Percentiles rank a stretch among this genome's conserved stretches.
Evolutionary conservation across 441 rosid genomes (phyloP).

Genomic region (Gossypium trilobum): DNA sequence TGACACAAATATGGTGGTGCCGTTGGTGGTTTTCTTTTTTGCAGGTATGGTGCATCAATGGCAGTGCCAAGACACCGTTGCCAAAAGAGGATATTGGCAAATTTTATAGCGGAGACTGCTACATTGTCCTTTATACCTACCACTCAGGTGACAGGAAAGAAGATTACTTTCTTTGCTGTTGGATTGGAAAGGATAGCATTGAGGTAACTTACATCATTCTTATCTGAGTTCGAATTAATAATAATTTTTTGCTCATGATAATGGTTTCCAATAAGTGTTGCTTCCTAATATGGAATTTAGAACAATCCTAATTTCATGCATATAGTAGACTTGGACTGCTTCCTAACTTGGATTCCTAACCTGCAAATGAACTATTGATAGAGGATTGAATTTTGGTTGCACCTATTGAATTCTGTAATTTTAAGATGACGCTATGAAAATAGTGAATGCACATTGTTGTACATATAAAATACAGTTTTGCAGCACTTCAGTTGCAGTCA

Average conservation of each 20-base stretch:
- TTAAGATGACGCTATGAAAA: neutral
- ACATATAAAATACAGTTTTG: neutral
- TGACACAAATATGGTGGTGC: slow-evolving; percentile 2
- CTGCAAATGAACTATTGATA: neutral
- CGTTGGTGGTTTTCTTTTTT: neutral
- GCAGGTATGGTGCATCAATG: slow-evolving; percentile 86
- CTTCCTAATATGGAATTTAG: neutral
- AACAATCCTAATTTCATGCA: neutral
- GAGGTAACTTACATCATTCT: slow-evolving; percentile 47
- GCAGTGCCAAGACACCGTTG: slow-evolving; percentile 71
- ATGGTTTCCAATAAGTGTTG: neutral
- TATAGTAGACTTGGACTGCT: neutral
- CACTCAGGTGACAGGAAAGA: slow-evolving; percentile 95
- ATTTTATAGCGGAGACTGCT: slow-evolving; percentile 96
- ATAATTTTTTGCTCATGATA: neutral
- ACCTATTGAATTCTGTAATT: neutral
- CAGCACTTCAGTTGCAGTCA: neutral
- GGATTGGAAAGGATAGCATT: slow-evolving; percentile 83
- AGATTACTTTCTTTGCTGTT: slow-evolving; percentile 73
- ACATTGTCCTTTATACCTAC: slow-evolving; percentile 75
- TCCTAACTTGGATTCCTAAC: neutral
- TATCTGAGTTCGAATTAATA: slow-evolving; percentile 8
- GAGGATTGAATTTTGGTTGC: neutral
- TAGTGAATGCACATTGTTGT: neutral
- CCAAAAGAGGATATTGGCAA: slow-evolving; percentile 85